Conservation (phyloP, 164 flowering plant genomes). For the Chloranthus sessilifolius region DNA sequence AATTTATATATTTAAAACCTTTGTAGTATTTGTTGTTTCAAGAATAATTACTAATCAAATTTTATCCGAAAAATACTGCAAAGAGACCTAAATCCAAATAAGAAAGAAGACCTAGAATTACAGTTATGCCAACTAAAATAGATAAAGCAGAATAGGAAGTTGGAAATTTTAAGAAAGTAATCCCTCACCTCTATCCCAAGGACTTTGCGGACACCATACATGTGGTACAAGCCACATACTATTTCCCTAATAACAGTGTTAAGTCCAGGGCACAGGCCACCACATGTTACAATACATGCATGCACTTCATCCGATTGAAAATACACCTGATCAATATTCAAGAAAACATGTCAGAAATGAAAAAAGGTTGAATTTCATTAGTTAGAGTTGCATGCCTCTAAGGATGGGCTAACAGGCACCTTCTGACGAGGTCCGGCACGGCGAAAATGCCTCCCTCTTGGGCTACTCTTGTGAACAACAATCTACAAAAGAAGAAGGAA, state of each 20-base stretch:
- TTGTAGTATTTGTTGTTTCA: too few species aligned
- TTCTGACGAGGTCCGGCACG: conserved; percentile 85
- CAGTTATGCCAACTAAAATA: too few species aligned
- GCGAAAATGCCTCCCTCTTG: conserved; percentile 75
- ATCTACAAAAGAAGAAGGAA: conserved; percentile 24
- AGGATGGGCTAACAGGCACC: conserved; percentile 23
- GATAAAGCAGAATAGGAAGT: not conserved
- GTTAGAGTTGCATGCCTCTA: conserved; percentile 1
- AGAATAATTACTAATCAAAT: too few species aligned
- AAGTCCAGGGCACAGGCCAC: conserved; percentile 97
- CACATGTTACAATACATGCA: conserved; percentile 97
- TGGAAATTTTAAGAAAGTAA: not conserved
- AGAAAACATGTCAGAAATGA: conserved; percentile 3
- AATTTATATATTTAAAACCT: too few species aligned
- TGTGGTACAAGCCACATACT: conserved; percentile 71
- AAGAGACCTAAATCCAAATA: too few species aligned
- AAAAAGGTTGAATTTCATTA: not conserved
- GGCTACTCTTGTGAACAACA: conserved; percentile 65
- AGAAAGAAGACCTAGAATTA: too few species aligned
- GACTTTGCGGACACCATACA: conserved; percentile 79
- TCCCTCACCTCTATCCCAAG: conserved; percentile 74
- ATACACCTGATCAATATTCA: conserved; percentile 48
- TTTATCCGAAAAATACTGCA: too few species aligned
- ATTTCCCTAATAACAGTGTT: conserved; percentile 94
- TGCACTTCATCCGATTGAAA: conserved; percentile 86